phyloP scores from a whole-genome alignment of 139 green algal genomes.

The Chlamydomonas asymmetrica region DNA sequence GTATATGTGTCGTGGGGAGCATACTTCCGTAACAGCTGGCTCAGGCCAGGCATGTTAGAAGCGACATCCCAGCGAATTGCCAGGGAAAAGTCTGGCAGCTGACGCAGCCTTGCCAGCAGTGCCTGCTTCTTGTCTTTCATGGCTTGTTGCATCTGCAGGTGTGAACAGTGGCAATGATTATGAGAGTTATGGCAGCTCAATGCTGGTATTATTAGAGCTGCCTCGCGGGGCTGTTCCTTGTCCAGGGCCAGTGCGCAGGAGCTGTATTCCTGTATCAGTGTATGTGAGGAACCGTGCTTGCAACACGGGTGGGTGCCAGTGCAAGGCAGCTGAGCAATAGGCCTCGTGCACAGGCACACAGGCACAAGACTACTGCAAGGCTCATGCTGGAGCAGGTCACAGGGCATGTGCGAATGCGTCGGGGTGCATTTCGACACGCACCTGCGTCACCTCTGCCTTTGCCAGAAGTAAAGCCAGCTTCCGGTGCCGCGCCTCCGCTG shows the following conservation, averaged over 20 bases:
- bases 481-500: conserved; percentile 45
- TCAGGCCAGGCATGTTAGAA: conserved; percentile 63
- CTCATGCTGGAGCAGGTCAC: neutral
- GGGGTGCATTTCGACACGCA: neutral
- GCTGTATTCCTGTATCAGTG: neutral
- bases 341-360: too few relatives aligned
- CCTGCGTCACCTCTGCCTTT: conserved; percentile 32
- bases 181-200: neutral
- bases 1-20: conserved; percentile 83
- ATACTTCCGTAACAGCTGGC: conserved; percentile 68
- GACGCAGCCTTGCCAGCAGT: conserved; percentile 45
- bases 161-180: neutral
- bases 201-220: too few relatives aligned
- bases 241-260: neutral
- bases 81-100: conserved; percentile 71
- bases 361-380: neutral
- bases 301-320: too few relatives aligned
- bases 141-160: conserved; percentile 15
- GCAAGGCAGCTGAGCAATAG: too few relatives aligned
- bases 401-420: neutral
- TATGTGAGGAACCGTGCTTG: too few relatives aligned
- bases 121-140: conserved; percentile 54
- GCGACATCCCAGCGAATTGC: conserved; percentile 76
- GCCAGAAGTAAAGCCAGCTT: conserved; percentile 22
- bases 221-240: too few relatives aligned